phyloP scores from a whole-genome alignment of 2,329 filamentous ascomycete species.

The Colletotrichum lindemuthianum region DNA sequence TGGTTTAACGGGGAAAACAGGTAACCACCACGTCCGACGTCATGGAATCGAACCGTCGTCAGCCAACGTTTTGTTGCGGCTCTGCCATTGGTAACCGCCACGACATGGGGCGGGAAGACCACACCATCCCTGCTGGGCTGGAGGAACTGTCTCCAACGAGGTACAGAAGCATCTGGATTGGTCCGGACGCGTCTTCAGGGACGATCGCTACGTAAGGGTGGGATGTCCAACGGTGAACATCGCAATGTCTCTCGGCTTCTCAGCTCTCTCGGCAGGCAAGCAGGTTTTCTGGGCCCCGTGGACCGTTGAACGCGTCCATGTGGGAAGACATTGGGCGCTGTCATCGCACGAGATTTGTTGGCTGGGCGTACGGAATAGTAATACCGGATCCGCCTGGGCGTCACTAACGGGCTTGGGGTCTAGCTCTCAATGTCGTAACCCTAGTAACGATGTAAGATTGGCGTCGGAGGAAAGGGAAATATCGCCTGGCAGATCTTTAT shows the following conservation, averaged over 20 bases:
- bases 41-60: neutral
- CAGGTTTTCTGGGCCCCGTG: too few relatives aligned
- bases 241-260: neutral
- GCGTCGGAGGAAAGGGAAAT: neutral
- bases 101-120: neutral
- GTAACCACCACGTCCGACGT: neutral
- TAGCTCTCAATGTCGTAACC: too few relatives aligned
- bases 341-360: too few relatives aligned
- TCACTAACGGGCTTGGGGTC: too few relatives aligned
- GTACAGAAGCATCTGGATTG: constrained; percentile 11
- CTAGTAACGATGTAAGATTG: too few relatives aligned
- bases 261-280: too few relatives aligned
- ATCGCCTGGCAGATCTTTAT: neutral
- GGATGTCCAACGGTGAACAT: neutral
- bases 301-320: too few relatives aligned
- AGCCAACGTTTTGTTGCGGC: neutral
- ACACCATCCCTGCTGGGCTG: too few relatives aligned
- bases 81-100: constrained; percentile 5
- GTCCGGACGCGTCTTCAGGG: neutral
- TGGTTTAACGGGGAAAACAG: too few relatives aligned
- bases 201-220: constrained; percentile 16
- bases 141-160: neutral
- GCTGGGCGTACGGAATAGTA: too few relatives aligned
- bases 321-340: too few relatives aligned
- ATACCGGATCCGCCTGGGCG: too few relatives aligned